A percentile compares a stretch with the other conserved stretches of the same genome.
Conservation (phyloP, 2,329 filamentous ascomycete genomes). For the Xylariaceae sp. region DNA sequence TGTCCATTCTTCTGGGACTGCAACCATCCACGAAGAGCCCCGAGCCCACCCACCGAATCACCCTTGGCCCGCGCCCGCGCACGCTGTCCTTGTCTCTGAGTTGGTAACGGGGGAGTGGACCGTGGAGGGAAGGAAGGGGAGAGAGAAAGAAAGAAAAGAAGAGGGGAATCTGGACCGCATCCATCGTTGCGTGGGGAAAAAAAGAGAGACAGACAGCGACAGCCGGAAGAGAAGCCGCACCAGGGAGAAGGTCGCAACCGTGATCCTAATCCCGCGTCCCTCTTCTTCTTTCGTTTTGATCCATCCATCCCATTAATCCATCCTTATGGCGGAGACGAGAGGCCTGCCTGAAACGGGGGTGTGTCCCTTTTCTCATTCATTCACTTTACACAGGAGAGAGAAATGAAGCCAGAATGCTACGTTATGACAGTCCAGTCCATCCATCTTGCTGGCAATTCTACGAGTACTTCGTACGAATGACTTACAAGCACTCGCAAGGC, state of each 20-base stretch:
- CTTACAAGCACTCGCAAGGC: conserved; percentile 17
- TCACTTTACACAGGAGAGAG: no score
- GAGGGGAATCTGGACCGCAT: neutral
- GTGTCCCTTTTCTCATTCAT: neutral
- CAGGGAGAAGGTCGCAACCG: neutral
- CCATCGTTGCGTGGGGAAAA: neutral
- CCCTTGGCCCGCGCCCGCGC: neutral
- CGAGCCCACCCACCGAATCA: no score
- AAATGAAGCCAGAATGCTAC: neutral
- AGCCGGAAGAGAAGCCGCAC: neutral
- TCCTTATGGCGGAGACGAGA: conserved; percentile 6
- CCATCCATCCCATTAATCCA: neutral
- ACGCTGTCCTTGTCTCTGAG: neutral
- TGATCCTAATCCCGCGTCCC: neutral
- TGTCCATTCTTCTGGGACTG: conserved; percentile 18
- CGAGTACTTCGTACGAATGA: neutral
- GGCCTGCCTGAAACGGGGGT: conserved; percentile 18
- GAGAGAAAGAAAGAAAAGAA: no score
- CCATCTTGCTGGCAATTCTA: neutral
- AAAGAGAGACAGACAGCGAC: neutral
- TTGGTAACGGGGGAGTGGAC: neutral
- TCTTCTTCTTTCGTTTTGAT: no score
- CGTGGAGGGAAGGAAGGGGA: no score
- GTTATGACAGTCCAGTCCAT: no score
- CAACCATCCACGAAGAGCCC: neutral